Percentiles rank a stretch among this genome's conserved stretches.
Evolutionary conservation across 345 rosid species (phyloP).

Genomic region (Gossypium mustelinum): DNA sequence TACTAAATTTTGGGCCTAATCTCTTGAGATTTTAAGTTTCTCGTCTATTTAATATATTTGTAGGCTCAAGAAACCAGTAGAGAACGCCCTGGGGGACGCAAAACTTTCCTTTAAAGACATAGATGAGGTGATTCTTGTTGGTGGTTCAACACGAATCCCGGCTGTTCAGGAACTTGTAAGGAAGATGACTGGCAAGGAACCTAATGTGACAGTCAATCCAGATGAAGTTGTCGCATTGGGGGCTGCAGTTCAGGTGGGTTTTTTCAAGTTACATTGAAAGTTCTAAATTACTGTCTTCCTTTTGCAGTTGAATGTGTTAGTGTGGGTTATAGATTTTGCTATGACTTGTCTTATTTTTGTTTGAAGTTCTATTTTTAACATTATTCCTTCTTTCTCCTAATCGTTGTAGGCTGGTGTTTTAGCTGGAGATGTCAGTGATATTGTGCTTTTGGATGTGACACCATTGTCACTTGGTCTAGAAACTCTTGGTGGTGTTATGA

Average conservation of each 20-base stretch:
- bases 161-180: constrained; percentile 92
- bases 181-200: constrained; percentile 88
- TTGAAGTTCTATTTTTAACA: not conserved
- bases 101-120: constrained; percentile 78
- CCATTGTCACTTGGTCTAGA: constrained; percentile 90
- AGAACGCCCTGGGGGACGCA: constrained; percentile 80
- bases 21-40: not conserved
- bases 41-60: not conserved
- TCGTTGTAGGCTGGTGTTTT: constrained; percentile 80
- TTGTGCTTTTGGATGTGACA: constrained; percentile 82
- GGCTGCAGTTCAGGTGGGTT: constrained; percentile 92
- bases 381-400: not conserved
- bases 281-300: not conserved
- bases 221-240: constrained; percentile 99
- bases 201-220: constrained; percentile 94
- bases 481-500: constrained; percentile 98
- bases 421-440: constrained; percentile 91
- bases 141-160: constrained; percentile 96
- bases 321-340: not conserved
- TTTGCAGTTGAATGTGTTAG: not conserved
- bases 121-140: constrained; percentile 96
- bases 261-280: not conserved
- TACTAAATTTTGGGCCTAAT: not conserved
- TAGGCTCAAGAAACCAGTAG: constrained; percentile 86
- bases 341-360: too few species aligned